Conservation (phyloP, 2,329 filamentous ascomycete genomes). For the Trichoderma endophyticum region DNA sequence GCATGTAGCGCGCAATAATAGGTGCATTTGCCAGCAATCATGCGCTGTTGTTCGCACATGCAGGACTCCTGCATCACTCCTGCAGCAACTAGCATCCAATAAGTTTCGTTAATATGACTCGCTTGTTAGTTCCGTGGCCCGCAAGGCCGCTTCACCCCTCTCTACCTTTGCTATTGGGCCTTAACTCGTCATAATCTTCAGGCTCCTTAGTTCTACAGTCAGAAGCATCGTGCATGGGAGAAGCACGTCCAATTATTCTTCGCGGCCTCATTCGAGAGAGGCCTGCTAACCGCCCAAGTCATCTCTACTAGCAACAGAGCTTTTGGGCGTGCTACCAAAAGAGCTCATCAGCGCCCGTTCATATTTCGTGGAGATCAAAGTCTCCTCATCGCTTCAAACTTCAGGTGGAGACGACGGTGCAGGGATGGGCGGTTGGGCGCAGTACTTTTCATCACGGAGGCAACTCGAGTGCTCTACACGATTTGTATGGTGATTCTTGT, state of each 20-base stretch:
- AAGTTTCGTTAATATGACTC: neutral
- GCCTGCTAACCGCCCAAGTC: neutral
- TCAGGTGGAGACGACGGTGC: neutral
- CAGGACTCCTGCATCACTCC: neutral
- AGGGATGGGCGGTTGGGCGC: neutral
- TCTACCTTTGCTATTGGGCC: neutral
- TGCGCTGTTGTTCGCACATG: slow-evolving; percentile 12
- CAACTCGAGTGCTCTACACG: neutral
- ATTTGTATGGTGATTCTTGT: neutral
- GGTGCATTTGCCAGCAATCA: slow-evolving; percentile 14
- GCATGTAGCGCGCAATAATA: slow-evolving; percentile 10
- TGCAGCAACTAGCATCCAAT: slow-evolving; percentile 13
- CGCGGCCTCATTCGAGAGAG: neutral
- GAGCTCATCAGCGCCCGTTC: neutral
- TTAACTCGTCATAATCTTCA: neutral
- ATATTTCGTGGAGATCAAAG: neutral
- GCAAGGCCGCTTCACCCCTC: neutral
- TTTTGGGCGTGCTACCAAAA: neutral
- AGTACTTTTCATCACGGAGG: neutral
- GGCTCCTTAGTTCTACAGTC: neutral
- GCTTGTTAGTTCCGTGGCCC: slow-evolving; percentile 5
- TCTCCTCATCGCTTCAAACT: neutral
- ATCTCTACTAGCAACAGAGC: neutral
- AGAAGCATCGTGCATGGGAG: neutral
- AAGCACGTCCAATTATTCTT: neutral